A percentile compares a stretch with the other conserved stretches of the same genome.
Evolutionary conservation across 208 protist genomes (phyloP).

Genomic region (Blastocrithidia nonstop): DNA sequence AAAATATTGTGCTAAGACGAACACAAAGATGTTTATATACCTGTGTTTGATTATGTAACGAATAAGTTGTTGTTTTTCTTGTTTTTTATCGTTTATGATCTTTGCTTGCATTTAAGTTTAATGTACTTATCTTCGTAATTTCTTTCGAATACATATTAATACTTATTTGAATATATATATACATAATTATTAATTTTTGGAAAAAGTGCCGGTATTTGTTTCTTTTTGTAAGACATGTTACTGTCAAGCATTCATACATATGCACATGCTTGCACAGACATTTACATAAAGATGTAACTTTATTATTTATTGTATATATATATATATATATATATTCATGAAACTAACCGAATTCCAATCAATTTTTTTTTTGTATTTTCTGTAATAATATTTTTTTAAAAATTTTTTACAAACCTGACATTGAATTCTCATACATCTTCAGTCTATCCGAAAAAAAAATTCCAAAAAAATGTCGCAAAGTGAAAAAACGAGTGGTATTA

Average conservation of each 20-base stretch:
- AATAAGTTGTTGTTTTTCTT: not conserved
- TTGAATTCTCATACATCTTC: no score
- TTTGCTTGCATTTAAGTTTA: slow-evolving; percentile 2
- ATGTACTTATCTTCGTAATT: not conserved
- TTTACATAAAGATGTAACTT: not conserved
- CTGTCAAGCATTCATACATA: not conserved
- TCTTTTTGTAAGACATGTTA: no score
- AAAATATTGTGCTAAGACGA: no score
- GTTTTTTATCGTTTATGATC: not conserved
- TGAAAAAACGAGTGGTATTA: no score
- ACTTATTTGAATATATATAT: slow-evolving; percentile 1
- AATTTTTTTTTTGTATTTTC: no score
- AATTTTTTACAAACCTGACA: no score
- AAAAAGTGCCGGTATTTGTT: no score
- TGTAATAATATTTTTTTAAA: no score
- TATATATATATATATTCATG: slow-evolving; percentile 1
- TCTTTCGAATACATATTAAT: slow-evolving; percentile 1
- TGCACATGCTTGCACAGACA: not conserved
- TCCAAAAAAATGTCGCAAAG: no score
- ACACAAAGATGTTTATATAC: slow-evolving; percentile 11
- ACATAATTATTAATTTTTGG: not conserved
- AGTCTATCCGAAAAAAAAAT: no score
- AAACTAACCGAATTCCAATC: not conserved
- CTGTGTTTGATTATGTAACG: slow-evolving; percentile 4
- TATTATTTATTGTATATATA: slow-evolving; percentile 1